Percentiles rank a stretch among this genome's conserved stretches.
Evolutionary conservation across 768 basidiomycete species (phyloP).

Genomic region (Dacryopinax primogenitus): DNA sequence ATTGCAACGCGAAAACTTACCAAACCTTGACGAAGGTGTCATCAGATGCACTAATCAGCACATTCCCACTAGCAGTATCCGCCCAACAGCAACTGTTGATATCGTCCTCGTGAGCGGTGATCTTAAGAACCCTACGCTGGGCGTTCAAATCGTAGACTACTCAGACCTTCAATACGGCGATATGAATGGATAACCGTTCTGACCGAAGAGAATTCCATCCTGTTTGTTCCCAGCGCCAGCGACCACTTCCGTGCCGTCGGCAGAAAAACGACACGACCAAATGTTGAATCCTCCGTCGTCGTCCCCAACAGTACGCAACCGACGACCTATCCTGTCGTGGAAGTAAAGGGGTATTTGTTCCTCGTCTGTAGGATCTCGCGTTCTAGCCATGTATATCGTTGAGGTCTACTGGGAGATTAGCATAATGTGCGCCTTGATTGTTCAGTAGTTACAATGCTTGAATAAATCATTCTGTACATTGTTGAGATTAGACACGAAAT

Average conservation of each 20-base stretch:
- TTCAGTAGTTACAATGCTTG: slow-evolving; percentile 53
- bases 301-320: slow-evolving; percentile 24
- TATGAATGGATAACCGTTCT: not conserved
- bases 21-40: slow-evolving; percentile 93
- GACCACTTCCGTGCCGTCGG: slow-evolving; percentile 88
- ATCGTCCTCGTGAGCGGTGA: slow-evolving; percentile 77
- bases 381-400: slow-evolving; percentile 62
- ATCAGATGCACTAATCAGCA: slow-evolving; percentile 89
- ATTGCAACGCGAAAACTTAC: slow-evolving; percentile 33
- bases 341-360: slow-evolving; percentile 49
- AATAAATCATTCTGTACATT: slow-evolving; percentile 68
- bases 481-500: not conserved
- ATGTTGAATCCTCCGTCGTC: slow-evolving; percentile 48
- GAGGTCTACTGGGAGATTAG: slow-evolving; percentile 41
- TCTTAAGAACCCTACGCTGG: slow-evolving; percentile 65
- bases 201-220: slow-evolving; percentile 15
- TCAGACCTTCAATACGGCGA: slow-evolving; percentile 17
- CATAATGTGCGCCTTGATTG: not conserved
- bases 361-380: slow-evolving; percentile 43
- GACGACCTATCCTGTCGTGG: slow-evolving; percentile 20
- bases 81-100: slow-evolving; percentile 97
- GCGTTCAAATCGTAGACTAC: slow-evolving; percentile 85
- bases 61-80: slow-evolving; percentile 80
- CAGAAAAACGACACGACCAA: slow-evolving; percentile 92
- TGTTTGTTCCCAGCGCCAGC: slow-evolving; percentile 66